Percentiles rank a stretch among this genome's conserved stretches.
Conservation (phyloP, 2,329 filamentous ascomycete species). For the Zelopaecilomyces penicillatus region DNA sequence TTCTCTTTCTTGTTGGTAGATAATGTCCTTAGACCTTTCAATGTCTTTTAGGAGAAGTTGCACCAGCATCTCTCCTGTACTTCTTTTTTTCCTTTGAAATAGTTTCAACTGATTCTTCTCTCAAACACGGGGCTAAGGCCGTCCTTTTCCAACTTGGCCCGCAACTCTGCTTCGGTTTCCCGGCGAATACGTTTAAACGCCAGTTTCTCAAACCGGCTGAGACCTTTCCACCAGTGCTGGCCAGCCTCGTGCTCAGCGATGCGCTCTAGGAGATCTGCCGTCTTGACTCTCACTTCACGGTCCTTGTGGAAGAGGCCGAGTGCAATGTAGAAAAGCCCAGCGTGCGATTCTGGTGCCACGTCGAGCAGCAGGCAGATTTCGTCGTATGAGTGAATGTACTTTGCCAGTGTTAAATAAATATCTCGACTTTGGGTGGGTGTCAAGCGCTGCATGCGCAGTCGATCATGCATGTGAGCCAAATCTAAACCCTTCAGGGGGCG, state of each 20-base stretch:
- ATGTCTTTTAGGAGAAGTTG: too few relatives aligned
- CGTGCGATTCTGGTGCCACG: slow-evolving; percentile 76
- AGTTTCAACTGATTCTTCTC: slow-evolving; percentile 39
- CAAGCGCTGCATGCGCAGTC: slow-evolving; percentile 73
- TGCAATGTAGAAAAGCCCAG: slow-evolving; percentile 82
- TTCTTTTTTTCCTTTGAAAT: neutral
- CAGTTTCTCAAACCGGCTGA: slow-evolving; percentile 83
- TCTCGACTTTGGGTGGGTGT: slow-evolving; percentile 67
- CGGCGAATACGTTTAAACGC: slow-evolving; percentile 73
- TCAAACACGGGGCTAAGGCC: slow-evolving; percentile 32
- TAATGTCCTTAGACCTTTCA: too few relatives aligned
- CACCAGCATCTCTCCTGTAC: neutral
- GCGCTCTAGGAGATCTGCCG: slow-evolving; percentile 72
- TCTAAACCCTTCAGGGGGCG: slow-evolving; percentile 73
- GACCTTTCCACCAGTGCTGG: slow-evolving; percentile 79
- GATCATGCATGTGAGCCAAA: slow-evolving; percentile 86
- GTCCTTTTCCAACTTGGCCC: slow-evolving; percentile 37
- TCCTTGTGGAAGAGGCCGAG: slow-evolving; percentile 89
- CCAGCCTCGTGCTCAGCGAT: slow-evolving; percentile 83
- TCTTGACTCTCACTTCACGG: slow-evolving; percentile 65
- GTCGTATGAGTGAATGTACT: slow-evolving; percentile 69
- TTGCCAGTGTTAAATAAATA: slow-evolving; percentile 74
- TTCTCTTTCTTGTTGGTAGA: too few relatives aligned
- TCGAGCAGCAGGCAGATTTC: slow-evolving; percentile 78
- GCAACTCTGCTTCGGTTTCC: slow-evolving; percentile 49